Evolutionary conservation across 2,329 filamentous ascomycete species (phyloP).

Genomic region (Neofusicoccum laricinum): DNA sequence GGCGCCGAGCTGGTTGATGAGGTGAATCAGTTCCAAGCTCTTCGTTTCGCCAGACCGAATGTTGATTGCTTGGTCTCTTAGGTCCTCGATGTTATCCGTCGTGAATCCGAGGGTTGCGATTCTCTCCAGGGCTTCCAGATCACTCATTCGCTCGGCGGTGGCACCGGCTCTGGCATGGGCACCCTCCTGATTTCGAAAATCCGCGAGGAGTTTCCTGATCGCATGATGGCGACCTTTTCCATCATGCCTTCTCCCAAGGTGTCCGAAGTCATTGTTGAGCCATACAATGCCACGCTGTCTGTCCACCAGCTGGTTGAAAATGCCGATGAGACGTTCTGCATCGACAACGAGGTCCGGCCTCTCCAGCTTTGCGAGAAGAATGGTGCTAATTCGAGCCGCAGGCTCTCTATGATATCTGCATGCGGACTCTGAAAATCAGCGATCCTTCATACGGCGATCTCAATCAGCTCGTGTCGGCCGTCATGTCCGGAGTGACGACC

Average conservation of each 20-base stretch:
- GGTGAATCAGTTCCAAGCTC: too few species aligned
- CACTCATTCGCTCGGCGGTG: slow-evolving; percentile 99
- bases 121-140: slow-evolving; percentile 99
- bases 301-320: slow-evolving; percentile 99
- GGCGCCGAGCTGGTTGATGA: slow-evolving; percentile 94
- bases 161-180: slow-evolving; percentile 99
- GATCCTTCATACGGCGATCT: slow-evolving; percentile 98
- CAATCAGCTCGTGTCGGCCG: slow-evolving; percentile 98
- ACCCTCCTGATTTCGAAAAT: slow-evolving; percentile 99
- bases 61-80: slow-evolving; percentile 40
- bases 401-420: slow-evolving; percentile 99
- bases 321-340: slow-evolving; percentile 99
- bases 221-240: slow-evolving; percentile 99
- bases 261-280: slow-evolving; percentile 98
- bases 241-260: slow-evolving; percentile 99
- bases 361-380: slow-evolving; percentile 9
- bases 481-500: slow-evolving; percentile 99
- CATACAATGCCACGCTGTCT: slow-evolving; percentile 98
- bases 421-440: slow-evolving; percentile 97
- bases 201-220: slow-evolving; percentile 99
- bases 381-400: slow-evolving; percentile 28
- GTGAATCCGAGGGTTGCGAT: slow-evolving; percentile 98
- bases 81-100: slow-evolving; percentile 96
- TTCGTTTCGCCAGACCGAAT: too few species aligned
- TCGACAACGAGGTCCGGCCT: slow-evolving; percentile 81